These are phyloP conservation scores for Pouteria campechiana DNA, from an alignment of 179 eudicot species.

Conservation along the genomic window DNA sequence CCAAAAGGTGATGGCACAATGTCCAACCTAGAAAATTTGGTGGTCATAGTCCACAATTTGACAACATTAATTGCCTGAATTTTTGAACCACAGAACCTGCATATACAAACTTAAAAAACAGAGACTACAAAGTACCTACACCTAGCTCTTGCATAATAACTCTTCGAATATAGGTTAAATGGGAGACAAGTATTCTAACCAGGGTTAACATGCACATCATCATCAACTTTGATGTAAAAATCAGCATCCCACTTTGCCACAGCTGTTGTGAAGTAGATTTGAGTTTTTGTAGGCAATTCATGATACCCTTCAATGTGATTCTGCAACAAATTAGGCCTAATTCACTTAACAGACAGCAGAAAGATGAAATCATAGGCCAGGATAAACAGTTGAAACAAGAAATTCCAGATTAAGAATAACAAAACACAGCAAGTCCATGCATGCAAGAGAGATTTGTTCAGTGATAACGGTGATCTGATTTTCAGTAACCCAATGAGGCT, in stretches of 20 bases:
- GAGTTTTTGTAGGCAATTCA: conserved; percentile 78
- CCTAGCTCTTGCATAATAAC: too few species aligned
- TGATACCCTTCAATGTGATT: conserved; percentile 91
- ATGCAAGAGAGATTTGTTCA: background rate
- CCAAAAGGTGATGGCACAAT: too few species aligned
- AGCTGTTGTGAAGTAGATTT: conserved; percentile 71
- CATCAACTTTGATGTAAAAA: conserved; percentile 83
- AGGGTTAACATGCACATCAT: conserved; percentile 84
- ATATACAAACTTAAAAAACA: too few species aligned
- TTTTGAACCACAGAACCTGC: too few species aligned
- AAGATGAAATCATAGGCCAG: background rate
- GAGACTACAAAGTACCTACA: too few species aligned
- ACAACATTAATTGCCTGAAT: too few species aligned
- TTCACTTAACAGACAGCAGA: background rate
- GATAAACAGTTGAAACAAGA: background rate
- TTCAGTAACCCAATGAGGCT: background rate
- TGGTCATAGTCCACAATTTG: too few species aligned
- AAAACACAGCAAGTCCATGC: too few species aligned
- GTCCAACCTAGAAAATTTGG: too few species aligned
- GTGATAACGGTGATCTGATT: background rate
- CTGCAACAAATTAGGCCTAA: conserved; percentile 31
- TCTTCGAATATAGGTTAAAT: background rate
- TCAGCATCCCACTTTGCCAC: conserved; percentile 90
- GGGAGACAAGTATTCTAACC: conserved; percentile 24
- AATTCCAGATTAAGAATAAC: background rate